A percentile compares a stretch with the other conserved stretches of the same genome.
phyloP scores from a whole-genome alignment of 2,329 filamentous ascomycete species.

The Arthrobotrys sphaeroides region DNA sequence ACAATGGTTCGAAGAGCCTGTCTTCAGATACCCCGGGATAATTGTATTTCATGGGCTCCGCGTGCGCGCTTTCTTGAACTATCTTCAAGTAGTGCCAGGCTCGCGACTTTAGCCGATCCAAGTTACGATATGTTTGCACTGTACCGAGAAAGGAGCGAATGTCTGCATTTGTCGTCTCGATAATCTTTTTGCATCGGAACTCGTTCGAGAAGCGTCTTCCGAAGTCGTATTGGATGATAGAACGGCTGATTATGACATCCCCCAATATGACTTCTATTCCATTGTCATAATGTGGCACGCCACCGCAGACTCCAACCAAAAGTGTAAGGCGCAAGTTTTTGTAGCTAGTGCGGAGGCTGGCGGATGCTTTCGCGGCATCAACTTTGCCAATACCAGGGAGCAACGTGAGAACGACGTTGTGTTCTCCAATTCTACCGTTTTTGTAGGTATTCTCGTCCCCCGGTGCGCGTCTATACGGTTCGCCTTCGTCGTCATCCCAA shows the following conservation, averaged over 20 bases:
- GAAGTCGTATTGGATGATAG: slow-evolving; percentile 58
- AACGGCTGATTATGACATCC: slow-evolving; percentile 59
- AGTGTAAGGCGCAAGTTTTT: slow-evolving; percentile 52
- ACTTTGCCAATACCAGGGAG: slow-evolving; percentile 50
- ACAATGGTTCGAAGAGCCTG: slow-evolving; percentile 53
- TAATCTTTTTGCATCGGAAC: slow-evolving; percentile 56
- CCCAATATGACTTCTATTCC: slow-evolving; percentile 58
- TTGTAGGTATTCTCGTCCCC: slow-evolving; percentile 56
- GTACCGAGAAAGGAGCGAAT: slow-evolving; percentile 55
- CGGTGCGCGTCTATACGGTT: slow-evolving; percentile 32
- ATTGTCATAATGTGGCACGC: slow-evolving; percentile 1
- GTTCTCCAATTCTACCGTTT: slow-evolving; percentile 49
- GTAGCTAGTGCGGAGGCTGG: slow-evolving; percentile 53
- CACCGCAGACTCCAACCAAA: slow-evolving; percentile 57
- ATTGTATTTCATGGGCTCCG: neutral
- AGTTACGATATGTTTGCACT: slow-evolving; percentile 23
- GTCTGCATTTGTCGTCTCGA: slow-evolving; percentile 55
- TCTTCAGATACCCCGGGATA: slow-evolving; percentile 45
- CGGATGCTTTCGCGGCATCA: slow-evolving; percentile 41
- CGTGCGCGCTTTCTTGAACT: neutral
- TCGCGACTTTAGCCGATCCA: neutral
- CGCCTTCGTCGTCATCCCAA: slow-evolving; percentile 54
- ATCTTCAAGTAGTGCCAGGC: neutral
- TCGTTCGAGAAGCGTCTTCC: slow-evolving; percentile 56
- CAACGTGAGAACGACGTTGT: slow-evolving; percentile 54